Base-by-base conservation (phyloP, 2,329 filamentous ascomycete genomes). In the Cadophora sp. region DNA sequence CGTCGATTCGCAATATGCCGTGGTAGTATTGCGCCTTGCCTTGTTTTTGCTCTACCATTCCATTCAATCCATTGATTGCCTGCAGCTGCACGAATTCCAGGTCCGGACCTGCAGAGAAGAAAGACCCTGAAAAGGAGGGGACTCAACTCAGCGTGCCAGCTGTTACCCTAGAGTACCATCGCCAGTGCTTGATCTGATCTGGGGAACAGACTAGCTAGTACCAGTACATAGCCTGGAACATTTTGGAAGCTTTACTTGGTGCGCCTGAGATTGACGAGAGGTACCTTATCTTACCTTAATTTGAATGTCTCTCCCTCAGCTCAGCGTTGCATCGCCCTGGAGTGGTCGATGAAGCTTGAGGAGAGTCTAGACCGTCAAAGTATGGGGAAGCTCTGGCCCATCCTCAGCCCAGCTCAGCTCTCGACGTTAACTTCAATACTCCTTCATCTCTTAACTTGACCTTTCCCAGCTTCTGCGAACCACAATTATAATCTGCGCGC, bases 81-180 rank as follows among this genome's bases (percentile, higher is more conserved):
- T 60, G 58, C 58, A 60, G 51, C 13, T 60, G 24, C 58, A 30
- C 41, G 58, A 48, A 43, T 24, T 43, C 20, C 20, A 47, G 41
- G 39, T 18, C 56, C 56, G 56, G 58, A 60, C 58, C 58, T 60
- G 58, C 58, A 60, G 58, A 20, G 58, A 45, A 22, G 18, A 36
- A 45, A 22, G 18, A 36, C 58, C 58, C 58, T 60, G 58, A 47
- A 60, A 55, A 60, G 27, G 6, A 48, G 43, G 41, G 58, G 39
- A 47, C 20, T 36, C 39, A 48, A 48, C 20, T 9, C 22, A 22
- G 8, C 20, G 8, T 48, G n/a, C 45, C 45, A 48, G 20, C 27
- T 45, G 41, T 6, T 30, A 30, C 27, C 6, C 27, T 3, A 30
- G 36, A 41, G 20, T 43, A 22, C 36, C 36, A 41, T 59, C 55